phyloP scores from a whole-genome alignment of 805 yeast species.

The Ogataea chonburiensis region DNA sequence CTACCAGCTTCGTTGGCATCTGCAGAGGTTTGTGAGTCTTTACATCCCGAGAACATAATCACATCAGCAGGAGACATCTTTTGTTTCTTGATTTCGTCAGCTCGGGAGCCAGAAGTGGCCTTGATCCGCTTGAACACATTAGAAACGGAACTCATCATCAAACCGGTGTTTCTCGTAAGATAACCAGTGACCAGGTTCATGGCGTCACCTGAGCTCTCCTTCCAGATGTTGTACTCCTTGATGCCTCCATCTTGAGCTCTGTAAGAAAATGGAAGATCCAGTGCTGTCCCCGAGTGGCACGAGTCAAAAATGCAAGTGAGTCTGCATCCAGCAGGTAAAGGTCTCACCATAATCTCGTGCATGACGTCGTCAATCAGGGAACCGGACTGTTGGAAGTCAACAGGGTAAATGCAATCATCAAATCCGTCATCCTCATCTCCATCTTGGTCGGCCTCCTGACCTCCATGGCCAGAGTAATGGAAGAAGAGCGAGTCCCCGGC shows the following conservation, averaged over 20 bases:
- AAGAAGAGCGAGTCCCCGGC: slow-evolving; percentile 78
- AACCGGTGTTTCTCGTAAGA: slow-evolving; percentile 52
- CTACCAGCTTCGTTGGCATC: slow-evolving; percentile 72
- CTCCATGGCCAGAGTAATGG: slow-evolving; percentile 89
- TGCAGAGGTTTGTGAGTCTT: slow-evolving; percentile 81
- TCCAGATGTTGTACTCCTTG: slow-evolving; percentile 76
- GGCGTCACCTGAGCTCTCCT: slow-evolving; percentile 71
- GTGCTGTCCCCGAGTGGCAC: slow-evolving; percentile 81
- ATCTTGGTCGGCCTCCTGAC: slow-evolving; percentile 59
- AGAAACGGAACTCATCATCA: slow-evolving; percentile 42
- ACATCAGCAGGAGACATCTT: slow-evolving; percentile 79
- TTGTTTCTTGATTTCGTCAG: slow-evolving; percentile 46
- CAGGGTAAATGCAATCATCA: slow-evolving; percentile 39
- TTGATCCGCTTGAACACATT: slow-evolving; percentile 32
- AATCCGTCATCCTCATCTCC: slow-evolving; percentile 38
- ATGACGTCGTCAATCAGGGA: slow-evolving; percentile 71
- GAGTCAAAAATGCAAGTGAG: slow-evolving; percentile 81
- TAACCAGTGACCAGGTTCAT: slow-evolving; percentile 58
- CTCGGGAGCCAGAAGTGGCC: slow-evolving; percentile 31
- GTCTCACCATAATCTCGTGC: slow-evolving; percentile 67
- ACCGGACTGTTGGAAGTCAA: slow-evolving; percentile 58
- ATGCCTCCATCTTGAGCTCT: slow-evolving; percentile 75
- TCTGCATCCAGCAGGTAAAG: slow-evolving; percentile 70
- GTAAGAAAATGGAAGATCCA: slow-evolving; percentile 78
- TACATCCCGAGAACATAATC: slow-evolving; percentile 75